Percentiles rank a stretch among this genome's conserved stretches.
Conservation (phyloP, 2,329 filamentous ascomycete genomes). For the Domatiomyces globalis region DNA sequence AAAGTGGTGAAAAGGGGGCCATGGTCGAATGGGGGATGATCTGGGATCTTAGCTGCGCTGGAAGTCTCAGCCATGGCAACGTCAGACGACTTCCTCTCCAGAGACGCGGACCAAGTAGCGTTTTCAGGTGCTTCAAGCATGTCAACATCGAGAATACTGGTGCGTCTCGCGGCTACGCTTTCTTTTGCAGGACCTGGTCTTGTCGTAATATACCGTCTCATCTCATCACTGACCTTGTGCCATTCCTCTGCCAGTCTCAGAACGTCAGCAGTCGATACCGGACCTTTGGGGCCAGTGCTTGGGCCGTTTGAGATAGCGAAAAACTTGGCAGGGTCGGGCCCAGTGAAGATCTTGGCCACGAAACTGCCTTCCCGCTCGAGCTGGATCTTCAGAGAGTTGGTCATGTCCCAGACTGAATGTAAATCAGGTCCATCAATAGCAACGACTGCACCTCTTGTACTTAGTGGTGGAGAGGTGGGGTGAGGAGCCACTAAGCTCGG, state of each 20-base stretch:
- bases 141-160: background rate
- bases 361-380: slow-evolving; percentile 41
- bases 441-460: slow-evolving; percentile 60
- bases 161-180: background rate
- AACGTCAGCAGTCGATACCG: slow-evolving; percentile 40
- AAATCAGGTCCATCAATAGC: slow-evolving; percentile 63
- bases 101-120: background rate
- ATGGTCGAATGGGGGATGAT: background rate
- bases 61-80: background rate
- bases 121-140: background rate
- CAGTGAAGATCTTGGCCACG: slow-evolving; percentile 35
- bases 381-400: slow-evolving; percentile 45
- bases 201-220: slow-evolving; percentile 44
- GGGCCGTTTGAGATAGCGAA: no score
- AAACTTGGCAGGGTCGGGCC: slow-evolving; percentile 23
- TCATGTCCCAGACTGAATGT: slow-evolving; percentile 50
- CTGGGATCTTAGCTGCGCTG: background rate
- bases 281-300: slow-evolving; percentile 14
- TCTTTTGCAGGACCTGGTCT: slow-evolving; percentile 5
- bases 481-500: slow-evolving; percentile 43
- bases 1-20: background rate
- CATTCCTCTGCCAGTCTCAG: slow-evolving; percentile 55
- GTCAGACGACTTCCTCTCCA: background rate
- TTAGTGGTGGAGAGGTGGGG: slow-evolving; percentile 23
- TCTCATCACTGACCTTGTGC: slow-evolving; percentile 61